phyloP scores from a whole-genome alignment of 1,284 basidiomycete genomes.

The Ceratobasidium sp. region DNA sequence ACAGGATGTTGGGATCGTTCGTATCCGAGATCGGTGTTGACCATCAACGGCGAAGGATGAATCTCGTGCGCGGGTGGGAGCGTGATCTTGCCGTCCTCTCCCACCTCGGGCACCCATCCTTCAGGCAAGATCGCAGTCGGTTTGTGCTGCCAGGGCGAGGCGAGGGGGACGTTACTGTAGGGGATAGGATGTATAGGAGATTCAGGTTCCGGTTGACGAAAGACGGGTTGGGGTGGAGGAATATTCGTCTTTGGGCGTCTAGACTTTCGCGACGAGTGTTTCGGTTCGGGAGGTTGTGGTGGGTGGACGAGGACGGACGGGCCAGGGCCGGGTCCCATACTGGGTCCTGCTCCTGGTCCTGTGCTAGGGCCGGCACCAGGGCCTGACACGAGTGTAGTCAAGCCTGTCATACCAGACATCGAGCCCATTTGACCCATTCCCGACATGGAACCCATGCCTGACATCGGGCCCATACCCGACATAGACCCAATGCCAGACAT shows the following conservation, averaged over 20 bases:
- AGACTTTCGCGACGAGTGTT: constrained; percentile 9
- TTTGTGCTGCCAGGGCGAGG: constrained; percentile 20
- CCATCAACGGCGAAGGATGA: constrained; percentile 27
- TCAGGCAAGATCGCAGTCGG: neutral
- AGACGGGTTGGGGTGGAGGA: constrained; percentile 31
- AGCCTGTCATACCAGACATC: constrained; percentile 9
- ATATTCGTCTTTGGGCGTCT: constrained; percentile 32
- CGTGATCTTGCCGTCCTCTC: neutral
- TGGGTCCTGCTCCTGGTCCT: constrained; percentile 15
- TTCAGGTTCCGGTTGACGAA: neutral
- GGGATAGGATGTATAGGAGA: constrained; percentile 25
- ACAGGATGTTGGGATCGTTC: constrained; percentile 21
- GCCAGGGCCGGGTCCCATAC: constrained; percentile 6
- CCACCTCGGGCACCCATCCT: constrained; percentile 21
- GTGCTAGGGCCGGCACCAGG: neutral
- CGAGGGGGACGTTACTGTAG: constrained; percentile 16
- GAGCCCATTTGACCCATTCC: constrained; percentile 3
- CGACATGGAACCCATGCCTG: neutral
- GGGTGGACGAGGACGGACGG: constrained; percentile 11
- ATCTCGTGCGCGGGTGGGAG: constrained; percentile 32
- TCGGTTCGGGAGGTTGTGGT: neutral
- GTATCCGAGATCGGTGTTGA: constrained; percentile 24
- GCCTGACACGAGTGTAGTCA: constrained; percentile 5
- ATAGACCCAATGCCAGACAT: constrained; percentile 13
- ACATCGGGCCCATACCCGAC: neutral